Percentiles rank a stretch among this genome's conserved stretches.
Conservation (phyloP, 179 eudicot genomes). For the Silene coronaria region DNA sequence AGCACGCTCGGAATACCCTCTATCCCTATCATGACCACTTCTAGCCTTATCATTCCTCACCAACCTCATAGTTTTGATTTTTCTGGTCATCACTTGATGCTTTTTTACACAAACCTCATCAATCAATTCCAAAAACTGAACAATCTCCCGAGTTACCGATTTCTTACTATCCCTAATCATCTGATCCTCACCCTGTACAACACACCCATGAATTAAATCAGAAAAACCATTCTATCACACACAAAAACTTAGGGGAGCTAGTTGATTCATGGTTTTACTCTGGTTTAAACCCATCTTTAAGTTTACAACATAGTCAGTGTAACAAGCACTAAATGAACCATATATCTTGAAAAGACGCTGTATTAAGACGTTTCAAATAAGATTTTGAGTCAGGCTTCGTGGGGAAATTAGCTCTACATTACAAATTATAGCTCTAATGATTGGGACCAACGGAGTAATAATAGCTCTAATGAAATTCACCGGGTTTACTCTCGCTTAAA, state of each 20-base stretch:
- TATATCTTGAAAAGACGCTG: too few relatives aligned
- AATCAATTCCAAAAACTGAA: constrained; percentile 43
- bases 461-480: too few relatives aligned
- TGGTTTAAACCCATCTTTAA: too few relatives aligned
- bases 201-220: background rate
- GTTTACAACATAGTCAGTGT: too few relatives aligned
- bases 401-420: background rate
- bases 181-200: constrained; percentile 52
- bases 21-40: constrained; percentile 20
- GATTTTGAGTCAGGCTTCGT: background rate
- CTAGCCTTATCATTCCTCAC: constrained; percentile 29
- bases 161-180: constrained; percentile 70
- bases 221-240: background rate
- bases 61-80: constrained; percentile 32
- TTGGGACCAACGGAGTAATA: too few relatives aligned
- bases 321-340: too few relatives aligned
- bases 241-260: background rate
- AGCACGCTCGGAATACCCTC: constrained; percentile 13
- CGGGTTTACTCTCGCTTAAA: too few relatives aligned
- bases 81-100: constrained; percentile 23
- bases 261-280: too few relatives aligned
- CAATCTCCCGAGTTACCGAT: constrained; percentile 47
- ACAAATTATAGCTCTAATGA: background rate
- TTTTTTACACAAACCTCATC: constrained; percentile 44
- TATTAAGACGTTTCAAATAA: too few relatives aligned